Base-by-base conservation (phyloP, 768 basidiomycete genomes). In the Leccinum variicolor region DNA sequence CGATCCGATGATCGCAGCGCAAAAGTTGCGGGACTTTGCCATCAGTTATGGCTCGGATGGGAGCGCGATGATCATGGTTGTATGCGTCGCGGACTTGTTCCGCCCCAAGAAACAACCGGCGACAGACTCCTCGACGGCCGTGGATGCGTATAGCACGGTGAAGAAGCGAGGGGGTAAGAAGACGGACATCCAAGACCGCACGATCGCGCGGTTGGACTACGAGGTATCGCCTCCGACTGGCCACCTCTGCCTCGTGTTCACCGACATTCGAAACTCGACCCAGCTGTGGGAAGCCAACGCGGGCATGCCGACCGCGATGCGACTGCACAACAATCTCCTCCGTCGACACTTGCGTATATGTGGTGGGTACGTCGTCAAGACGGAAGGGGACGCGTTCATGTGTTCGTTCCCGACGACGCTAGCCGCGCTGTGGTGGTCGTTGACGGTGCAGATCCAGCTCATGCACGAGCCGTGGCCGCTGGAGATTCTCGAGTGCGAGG, bases 361-460 rank as follows among this genome's bases (percentile, higher is more conserved):
- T 65, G 94, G 94, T 28, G 97, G 97, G 1, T 99, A 98, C 72
- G 94, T 98, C 75, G 96, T 98, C 67, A 99, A 99, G 76, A 99
- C 97, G 11, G 97, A 99, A 86, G 97, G 97, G 28, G 97, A 98
- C 67, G 87, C 96, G 1, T 99, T 99, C 79, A 95, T 99, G 91
- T 94, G 94, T 53, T 93, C 96, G 21, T 99, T 99, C 81, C 90
- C 92, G 3, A 91, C 87, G 2, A 83, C 93, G 13, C 79, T 93
- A 2, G 81, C 90, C 0, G 97, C 93, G 0, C 74, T 98, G 17
- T 87, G 93, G 80, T 99, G 93, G 90, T 89, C 88, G 63, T 77
- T 97, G 66, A 85, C 83, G 29, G 90, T 94, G 17, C 97, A 98
- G 70, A 75, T 86, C 28, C 84, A 90, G 65, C 79, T 99, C 11